phyloP scores from a whole-genome alignment of 257 asterid species.

The Solanum dulcamara region DNA sequence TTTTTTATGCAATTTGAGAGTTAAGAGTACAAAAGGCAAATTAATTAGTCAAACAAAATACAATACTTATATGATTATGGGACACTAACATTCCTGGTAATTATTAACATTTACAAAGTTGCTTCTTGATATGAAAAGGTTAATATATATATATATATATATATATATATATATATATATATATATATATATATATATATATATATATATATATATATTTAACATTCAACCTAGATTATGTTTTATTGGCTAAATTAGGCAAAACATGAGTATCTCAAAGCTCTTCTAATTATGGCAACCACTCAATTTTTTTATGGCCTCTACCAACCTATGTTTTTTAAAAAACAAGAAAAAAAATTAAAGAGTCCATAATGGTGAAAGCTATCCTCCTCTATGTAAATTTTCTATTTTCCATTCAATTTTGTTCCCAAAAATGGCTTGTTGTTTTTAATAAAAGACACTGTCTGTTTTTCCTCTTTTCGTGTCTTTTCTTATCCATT shows the following conservation, averaged over 20 bases:
- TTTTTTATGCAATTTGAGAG: not conserved
- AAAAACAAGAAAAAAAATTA: not conserved
- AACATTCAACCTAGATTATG: not conserved
- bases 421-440: not conserved
- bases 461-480: not conserved
- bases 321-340: not conserved
- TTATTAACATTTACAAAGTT: not conserved
- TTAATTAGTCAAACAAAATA: not conserved
- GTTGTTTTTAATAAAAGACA: not conserved
- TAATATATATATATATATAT: not conserved
- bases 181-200: not conserved
- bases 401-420: not conserved
- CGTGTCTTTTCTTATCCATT: not conserved
- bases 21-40: not conserved
- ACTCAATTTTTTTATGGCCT: not conserved
- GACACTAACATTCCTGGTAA: not conserved
- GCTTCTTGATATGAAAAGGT: not conserved
- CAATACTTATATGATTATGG: not conserved
- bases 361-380: not conserved
- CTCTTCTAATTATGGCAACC: conserved; percentile 8
- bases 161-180: not conserved
- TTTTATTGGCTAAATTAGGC: conserved; percentile 16
- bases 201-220: not conserved
- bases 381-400: not conserved
- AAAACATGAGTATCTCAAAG: not conserved